Percentiles rank a stretch among this genome's conserved stretches.
Evolutionary conservation across 768 basidiomycete genomes (phyloP).

Genomic region (Porpolomopsis calyptriformis): DNA sequence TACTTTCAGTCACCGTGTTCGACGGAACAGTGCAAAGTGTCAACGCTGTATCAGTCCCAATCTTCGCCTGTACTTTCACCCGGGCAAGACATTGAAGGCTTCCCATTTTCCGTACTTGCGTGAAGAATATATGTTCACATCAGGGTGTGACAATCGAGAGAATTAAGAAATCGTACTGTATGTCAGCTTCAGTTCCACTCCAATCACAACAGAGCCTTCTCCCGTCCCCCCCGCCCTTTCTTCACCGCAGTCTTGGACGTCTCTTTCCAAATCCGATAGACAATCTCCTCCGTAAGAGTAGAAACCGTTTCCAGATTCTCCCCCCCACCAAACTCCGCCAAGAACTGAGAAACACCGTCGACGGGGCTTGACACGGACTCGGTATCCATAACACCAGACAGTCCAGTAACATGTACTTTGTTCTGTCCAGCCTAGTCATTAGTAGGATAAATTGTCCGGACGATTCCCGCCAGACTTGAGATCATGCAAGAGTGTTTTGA

Average conservation of each 20-base stretch:
- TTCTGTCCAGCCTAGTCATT: conserved; percentile 45
- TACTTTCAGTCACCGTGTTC: conserved; percentile 23
- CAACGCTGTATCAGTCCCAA: conserved; percentile 40
- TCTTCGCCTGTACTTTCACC: conserved; percentile 48
- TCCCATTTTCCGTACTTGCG: conserved; percentile 35
- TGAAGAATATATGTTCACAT: conserved; percentile 50
- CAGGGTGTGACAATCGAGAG: conserved; percentile 41
- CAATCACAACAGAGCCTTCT: conserved; percentile 34
- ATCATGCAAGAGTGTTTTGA: too few relatives aligned
- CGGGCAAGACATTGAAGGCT: conserved; percentile 48
- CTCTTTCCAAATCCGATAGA: conserved; percentile 29
- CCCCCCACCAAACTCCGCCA: conserved; percentile 31
- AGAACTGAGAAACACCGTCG: conserved; percentile 28
- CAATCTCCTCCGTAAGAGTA: conserved; percentile 26
- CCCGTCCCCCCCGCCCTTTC: conserved; percentile 25
- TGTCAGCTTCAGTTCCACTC: conserved; percentile 37
- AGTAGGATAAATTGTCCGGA: too few relatives aligned
- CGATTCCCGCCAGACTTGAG: too few relatives aligned
- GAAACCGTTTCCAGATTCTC: conserved; percentile 25
- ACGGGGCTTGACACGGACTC: conserved; percentile 44
- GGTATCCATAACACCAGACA: conserved; percentile 41
- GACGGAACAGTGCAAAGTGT: conserved; percentile 42
- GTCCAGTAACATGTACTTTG: conserved; percentile 37
- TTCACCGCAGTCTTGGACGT: conserved; percentile 22
- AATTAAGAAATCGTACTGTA: conserved; percentile 33